Base-by-base conservation (phyloP, 805 yeast species). In the Maudiozyma saulgeensis region DNA sequence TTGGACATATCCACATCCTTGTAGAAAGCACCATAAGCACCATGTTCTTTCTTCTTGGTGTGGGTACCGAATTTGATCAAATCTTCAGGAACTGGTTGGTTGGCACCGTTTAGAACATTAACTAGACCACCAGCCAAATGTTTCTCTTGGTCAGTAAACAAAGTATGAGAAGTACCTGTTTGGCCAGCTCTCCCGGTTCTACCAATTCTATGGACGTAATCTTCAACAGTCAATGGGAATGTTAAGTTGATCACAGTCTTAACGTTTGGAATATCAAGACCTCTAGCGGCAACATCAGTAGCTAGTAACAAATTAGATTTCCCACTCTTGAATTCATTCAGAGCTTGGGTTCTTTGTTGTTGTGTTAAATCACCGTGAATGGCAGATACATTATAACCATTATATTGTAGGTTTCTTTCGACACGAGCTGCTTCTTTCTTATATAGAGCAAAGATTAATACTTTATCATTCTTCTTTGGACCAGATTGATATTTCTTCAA, bases 181-280 rank as follows among this genome's bases (percentile, higher is more conserved):
- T 84, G 87, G 40, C 98, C 98, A 15, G 98, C 99, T 72, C 98
- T 82, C 53, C 97, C 98, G 8, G 98, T 91, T 76, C 98, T 85
- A 53, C 98, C 98, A 58, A 91, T 91, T 71, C 98, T 80, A 68
- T 91, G 98, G 37, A 91, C 97, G 63, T 91, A 91, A 70, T 91
- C 97, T 69, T 91, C 98, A 11, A 87, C 93, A 0, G 97, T 90
- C 60, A 90, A 77, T 44, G 99, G 99, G 81, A 91, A 91, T 6
- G 97, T 90, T 67, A 91, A 76, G 67, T 91, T 91, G 67, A 91
- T 88, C 40, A 91, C 98, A 18, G 88, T 86, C 68, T 90, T 91
- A 53, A 93, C 99, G 58, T 95, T 88, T 47, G 99, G 99, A 60
- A 93, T 93, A 69, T 93, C 99, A 57, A 93, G 76, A 55, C 98